Evolutionary conservation across 108 stramenopile species (phyloP), one percentile per base, ranked within the genome.

Genomic region (Mediolabrus comicus): DNA sequence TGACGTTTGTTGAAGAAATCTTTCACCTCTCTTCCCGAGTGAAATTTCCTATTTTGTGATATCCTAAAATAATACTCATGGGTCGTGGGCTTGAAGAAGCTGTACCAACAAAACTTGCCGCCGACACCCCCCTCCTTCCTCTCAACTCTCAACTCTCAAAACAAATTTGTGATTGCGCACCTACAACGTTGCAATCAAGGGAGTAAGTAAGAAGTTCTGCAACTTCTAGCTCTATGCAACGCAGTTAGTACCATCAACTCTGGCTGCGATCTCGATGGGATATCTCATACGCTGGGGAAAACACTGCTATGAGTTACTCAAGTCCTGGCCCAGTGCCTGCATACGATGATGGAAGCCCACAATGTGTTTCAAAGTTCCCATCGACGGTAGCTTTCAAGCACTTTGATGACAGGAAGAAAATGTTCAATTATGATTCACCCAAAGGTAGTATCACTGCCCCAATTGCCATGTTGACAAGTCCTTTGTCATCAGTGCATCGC

Each of bases 401-500:
- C n/a, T n/a, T n/a, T n/a, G n/a, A 2, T 49, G 19, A 49, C 19
- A 8, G 46, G 19, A 49, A 49, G 46, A 49, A 49, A 49, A 49
- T 24, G 46, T 3, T 49, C 46, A 16, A 8, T 8, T 22, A n/a
- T 24, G 46, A 49, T 22, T 49, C 46, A 22, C 46, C 46, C n/a
- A 49, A 57, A 57, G 56, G 56, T 35, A 57, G 39, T 35, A 7
- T 57, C 31, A 57, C 39, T 34, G 56, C 61, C 8, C 6, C 51
- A 17, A 54, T 55, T 14, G 56, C 25, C 10, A 29, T 52, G 29
- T 7, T 53, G 30, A 54, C 62, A 22, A 22, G 59, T 2, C 19
- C 24, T 31, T 68, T 68, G 13, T 58, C 31, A 39, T 70, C 39
- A 43, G 83, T 68, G 22, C 19, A 31, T 55, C 55, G 54, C 35